Evolutionary conservation across 2,329 filamentous ascomycete species (phyloP).

Genomic region (Trichoderma sp.): DNA sequence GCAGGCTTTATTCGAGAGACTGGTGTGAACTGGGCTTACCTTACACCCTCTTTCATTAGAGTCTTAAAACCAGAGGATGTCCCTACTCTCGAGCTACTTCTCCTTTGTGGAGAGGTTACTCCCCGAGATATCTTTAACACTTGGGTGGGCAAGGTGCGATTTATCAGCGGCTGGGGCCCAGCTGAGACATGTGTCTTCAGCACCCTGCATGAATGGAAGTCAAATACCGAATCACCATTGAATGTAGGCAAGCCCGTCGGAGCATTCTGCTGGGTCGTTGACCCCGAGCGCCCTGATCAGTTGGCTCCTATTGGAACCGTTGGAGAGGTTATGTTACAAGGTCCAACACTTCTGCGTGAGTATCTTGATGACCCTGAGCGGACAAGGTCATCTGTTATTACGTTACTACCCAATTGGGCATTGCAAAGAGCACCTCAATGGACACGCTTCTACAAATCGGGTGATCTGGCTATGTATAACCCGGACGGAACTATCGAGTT

Average conservation of each 20-base stretch:
- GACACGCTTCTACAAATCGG: slow-evolving; percentile 42
- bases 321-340: slow-evolving; percentile 8
- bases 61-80: slow-evolving; percentile 7
- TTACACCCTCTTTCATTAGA: not conserved
- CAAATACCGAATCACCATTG: not conserved
- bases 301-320: slow-evolving; percentile 5
- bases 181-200: slow-evolving; percentile 21
- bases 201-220: slow-evolving; percentile 19
- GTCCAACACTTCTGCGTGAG: slow-evolving; percentile 11
- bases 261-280: slow-evolving; percentile 15
- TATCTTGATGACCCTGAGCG: slow-evolving; percentile 5
- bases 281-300: not conserved
- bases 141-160: slow-evolving; percentile 16
- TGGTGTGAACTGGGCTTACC: slow-evolving; percentile 9
- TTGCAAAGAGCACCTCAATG: slow-evolving; percentile 23
- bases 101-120: slow-evolving; percentile 21
- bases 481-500: slow-evolving; percentile 21
- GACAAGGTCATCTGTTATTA: not conserved
- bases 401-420: slow-evolving; percentile 31
- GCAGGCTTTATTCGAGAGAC: slow-evolving; percentile 9
- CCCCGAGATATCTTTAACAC: slow-evolving; percentile 13
- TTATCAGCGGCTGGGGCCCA: slow-evolving; percentile 25
- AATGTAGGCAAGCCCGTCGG: slow-evolving; percentile 16
- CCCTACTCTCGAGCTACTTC: slow-evolving; percentile 9
- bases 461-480: slow-evolving; percentile 44